Percentiles rank a stretch among this genome's conserved stretches.
These are phyloP conservation scores for Diplodia mutila DNA, from an alignment of 2,329 filamentous ascomycete genomes.

Conservation along the genomic window DNA sequence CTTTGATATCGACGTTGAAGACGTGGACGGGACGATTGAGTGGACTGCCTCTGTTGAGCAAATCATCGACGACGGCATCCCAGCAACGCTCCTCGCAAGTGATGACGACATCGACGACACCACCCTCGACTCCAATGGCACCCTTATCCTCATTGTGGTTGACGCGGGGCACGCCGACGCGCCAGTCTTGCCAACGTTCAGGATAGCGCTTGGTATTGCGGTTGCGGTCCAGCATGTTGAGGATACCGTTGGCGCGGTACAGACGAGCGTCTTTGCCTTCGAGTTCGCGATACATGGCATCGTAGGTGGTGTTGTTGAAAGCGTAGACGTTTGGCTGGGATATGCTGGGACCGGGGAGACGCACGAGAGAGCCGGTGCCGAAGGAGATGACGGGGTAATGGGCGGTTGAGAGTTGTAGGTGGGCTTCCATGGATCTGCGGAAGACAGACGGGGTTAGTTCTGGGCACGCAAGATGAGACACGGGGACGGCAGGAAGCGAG, in stretches of 20 bases:
- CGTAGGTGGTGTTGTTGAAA: slow-evolving; percentile 96
- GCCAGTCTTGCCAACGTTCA: slow-evolving; percentile 98
- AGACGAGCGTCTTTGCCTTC: slow-evolving; percentile 81
- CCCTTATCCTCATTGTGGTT: slow-evolving; percentile 74
- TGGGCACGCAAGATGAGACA: slow-evolving; percentile 9
- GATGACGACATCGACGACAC: slow-evolving; percentile 90
- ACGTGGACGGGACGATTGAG: slow-evolving; percentile 94
- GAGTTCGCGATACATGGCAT: slow-evolving; percentile 91
- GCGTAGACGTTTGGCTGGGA: slow-evolving; percentile 95
- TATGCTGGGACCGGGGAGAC: slow-evolving; percentile 87
- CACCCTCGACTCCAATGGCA: slow-evolving; percentile 78
- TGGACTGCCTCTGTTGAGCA: slow-evolving; percentile 81
- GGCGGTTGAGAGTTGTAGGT: slow-evolving; percentile 83
- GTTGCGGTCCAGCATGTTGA: slow-evolving; percentile 96
- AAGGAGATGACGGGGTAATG: slow-evolving; percentile 95
- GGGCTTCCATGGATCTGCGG: slow-evolving; percentile 93
- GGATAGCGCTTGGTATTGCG: slow-evolving; percentile 91
- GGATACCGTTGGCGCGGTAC: slow-evolving; percentile 87
- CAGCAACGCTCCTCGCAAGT: slow-evolving; percentile 98
- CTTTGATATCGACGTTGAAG: slow-evolving; percentile 97
- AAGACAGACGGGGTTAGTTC: slow-evolving; percentile 29
- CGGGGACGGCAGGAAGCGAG: neutral
- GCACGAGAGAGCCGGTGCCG: slow-evolving; percentile 91
- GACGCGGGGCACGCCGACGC: slow-evolving; percentile 79
- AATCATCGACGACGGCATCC: slow-evolving; percentile 95